Base-by-base conservation (phyloP, 495 filamentous ascomycete species). In the Geopyxis carbonaria region DNA sequence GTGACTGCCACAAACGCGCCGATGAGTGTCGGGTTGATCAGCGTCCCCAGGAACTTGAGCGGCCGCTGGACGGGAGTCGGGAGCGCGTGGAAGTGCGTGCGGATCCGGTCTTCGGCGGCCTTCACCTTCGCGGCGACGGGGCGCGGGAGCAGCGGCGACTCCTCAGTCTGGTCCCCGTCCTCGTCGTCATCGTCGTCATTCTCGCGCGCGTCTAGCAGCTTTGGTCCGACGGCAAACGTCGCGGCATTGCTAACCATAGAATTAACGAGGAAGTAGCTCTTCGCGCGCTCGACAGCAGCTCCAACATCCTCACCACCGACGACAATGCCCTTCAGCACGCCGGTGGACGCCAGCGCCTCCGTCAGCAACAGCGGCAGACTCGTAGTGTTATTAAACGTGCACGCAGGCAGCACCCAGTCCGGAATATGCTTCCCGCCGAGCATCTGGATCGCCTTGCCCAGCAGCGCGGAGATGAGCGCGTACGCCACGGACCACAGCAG, bases 341-440 rank as follows among this genome's bases (percentile, higher is more conserved):
- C 76, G 0, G 78, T 78, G 10, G 68, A 59, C 22, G 71, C 63
- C 3, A 85, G 63, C 5, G 72, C 69, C 39, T 77, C 64, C 23
- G 81, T 62, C 2, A 84, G 64, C 3, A 82, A 60, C 11, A 87
- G 59, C 0, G 78, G 79, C 22, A 82, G 69, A 20, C 66, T 70
- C 0, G 75, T 80, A 0, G 79, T 80, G 49, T 84, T 87, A 60
- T 82, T 86, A 60, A 84, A 81, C 28, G 73, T 64, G 33, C 80
- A 64, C 1, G 75, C 73, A 0, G 73, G 71, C 0, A 70, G 72
- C 10, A 69, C 66, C 77, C 76, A 85, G 34, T 60, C 57, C 2
- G 77, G 79, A 23, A 83, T 60, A n/a, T n/a, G n/a, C n/a, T n/a
- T n/a, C n/a, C n/a, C n/a, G 15, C 63, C 59, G 38, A 78, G 64